Evolutionary conservation across 305 asterid genomes (phyloP).

Genomic region (Fraxinus sp.): DNA sequence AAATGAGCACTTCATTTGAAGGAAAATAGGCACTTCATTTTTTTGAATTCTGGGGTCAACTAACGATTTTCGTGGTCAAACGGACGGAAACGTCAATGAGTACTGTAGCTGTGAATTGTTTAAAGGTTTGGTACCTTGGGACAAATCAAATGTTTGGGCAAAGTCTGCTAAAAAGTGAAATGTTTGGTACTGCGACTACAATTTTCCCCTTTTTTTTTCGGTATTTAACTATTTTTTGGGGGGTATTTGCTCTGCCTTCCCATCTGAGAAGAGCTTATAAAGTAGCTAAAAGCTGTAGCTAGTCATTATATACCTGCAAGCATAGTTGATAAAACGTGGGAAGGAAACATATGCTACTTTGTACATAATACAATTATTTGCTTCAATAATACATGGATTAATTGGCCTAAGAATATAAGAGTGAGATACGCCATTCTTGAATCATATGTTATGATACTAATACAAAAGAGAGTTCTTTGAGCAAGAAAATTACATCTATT

Average conservation of each 20-base stretch:
- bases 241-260: neutral
- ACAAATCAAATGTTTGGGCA: too few species aligned
- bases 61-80: too few species aligned
- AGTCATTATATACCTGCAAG: neutral
- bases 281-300: neutral
- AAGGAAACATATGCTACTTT: neutral
- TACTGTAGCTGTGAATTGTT: too few species aligned
- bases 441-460: neutral
- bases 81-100: too few species aligned
- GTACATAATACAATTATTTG: neutral
- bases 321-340: neutral
- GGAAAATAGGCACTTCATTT: too few species aligned
- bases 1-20: too few species aligned
- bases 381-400: neutral
- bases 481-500: neutral
- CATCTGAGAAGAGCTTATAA: neutral
- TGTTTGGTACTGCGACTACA: too few species aligned
- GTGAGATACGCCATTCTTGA: neutral
- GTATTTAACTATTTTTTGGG: neutral
- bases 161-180: too few species aligned
- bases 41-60: too few species aligned
- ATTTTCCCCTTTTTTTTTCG: neutral
- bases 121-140: too few species aligned
- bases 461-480: neutral
- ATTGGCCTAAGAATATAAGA: neutral